These are phyloP conservation scores for Fagus crenata DNA, from an alignment of 306 rosid genomes.

Conservation along the genomic window DNA sequence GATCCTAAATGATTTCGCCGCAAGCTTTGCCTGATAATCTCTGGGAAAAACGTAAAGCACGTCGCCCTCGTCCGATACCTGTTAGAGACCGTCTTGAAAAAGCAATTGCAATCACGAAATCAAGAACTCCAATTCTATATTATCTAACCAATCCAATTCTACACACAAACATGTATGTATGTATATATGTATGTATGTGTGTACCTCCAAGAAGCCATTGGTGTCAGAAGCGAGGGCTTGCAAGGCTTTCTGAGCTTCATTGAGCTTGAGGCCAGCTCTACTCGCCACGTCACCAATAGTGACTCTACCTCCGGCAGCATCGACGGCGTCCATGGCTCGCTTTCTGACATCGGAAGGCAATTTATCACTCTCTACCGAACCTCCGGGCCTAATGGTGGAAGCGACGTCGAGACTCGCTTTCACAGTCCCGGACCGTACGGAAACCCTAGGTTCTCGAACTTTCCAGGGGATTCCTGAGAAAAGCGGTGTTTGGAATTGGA, in stretches of 20 bases:
- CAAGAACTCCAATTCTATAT: conserved; percentile 27
- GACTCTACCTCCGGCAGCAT: conserved; percentile 75
- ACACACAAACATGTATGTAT: not conserved
- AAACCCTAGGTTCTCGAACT: conserved; percentile 45
- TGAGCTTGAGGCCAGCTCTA: conserved; percentile 76
- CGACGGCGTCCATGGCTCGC: conserved; percentile 92
- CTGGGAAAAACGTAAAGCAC: conserved; percentile 84
- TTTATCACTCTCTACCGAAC: conserved; percentile 69
- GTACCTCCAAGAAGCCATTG: conserved; percentile 84
- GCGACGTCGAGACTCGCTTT: conserved; percentile 53
- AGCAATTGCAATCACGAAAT: conserved; percentile 45
- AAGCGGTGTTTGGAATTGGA: conserved; percentile 41
- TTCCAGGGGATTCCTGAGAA: conserved; percentile 28
- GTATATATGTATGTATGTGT: not conserved
- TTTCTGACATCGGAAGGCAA: conserved; percentile 76
- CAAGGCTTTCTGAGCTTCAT: conserved; percentile 83
- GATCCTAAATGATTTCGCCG: conserved; percentile 73
- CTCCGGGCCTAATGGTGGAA: conserved; percentile 61
- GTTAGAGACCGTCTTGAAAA: conserved; percentile 57
- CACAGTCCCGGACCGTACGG: conserved; percentile 20
- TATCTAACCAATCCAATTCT: conserved; percentile 7
- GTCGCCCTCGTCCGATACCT: conserved; percentile 96
- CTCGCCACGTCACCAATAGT: conserved; percentile 91
- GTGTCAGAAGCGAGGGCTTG: conserved; percentile 93
- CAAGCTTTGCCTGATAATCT: conserved; percentile 81